Base-by-base conservation (phyloP, 2,329 filamentous ascomycete genomes). In the Arthrinium puccinioides region DNA sequence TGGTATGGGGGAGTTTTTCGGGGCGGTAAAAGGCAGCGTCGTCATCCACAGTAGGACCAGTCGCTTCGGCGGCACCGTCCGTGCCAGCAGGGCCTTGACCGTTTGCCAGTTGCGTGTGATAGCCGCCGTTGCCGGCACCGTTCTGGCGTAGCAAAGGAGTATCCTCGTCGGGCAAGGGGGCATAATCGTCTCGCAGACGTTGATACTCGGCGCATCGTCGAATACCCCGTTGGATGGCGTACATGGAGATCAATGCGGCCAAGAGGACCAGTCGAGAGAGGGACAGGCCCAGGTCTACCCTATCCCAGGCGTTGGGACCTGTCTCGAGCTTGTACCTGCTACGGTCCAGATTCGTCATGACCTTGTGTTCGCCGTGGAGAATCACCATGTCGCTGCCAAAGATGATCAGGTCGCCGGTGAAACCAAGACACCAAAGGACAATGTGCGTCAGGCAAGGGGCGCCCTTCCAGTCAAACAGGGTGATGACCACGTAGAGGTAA, bases 1-100 rank as follows among this genome's bases (percentile, higher is more conserved):
- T 92, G 48, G 85, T 87, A 49, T 85, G 84, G 3, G 87, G 89
- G 8, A 87, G 76, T 46, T 87, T 90, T 25, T 84, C 83, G 2
- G 89, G 89, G 49, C 90, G 83, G 59, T 94, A 94, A 70, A 94
- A 97, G 6, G 85, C 87, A 9, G 83, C 79, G 18, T 78, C 76
- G 36, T 78, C 74, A 40, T 87, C 82, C 44, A 66, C 54, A 36
- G 49, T 46, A 18, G 45, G 45, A 36, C 50, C 49, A 23, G 40
- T 33, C 23, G 24, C 41, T 37, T 55, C 54, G 9, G 20, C 20
- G 3, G 26, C 31, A 21, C 35, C 35, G 11, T 36, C 18, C 19
- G 21, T 21, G 18, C 26, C 25, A 14, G 9, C 25, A 23, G 20
- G 23, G 37, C 39, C 25, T 35, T 43, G 46, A 11, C 46, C 44